A percentile compares a stretch with the other conserved stretches of the same genome.
phyloP scores from a whole-genome alignment of 495 filamentous ascomycete species.

The Penicillium cataractarum region DNA sequence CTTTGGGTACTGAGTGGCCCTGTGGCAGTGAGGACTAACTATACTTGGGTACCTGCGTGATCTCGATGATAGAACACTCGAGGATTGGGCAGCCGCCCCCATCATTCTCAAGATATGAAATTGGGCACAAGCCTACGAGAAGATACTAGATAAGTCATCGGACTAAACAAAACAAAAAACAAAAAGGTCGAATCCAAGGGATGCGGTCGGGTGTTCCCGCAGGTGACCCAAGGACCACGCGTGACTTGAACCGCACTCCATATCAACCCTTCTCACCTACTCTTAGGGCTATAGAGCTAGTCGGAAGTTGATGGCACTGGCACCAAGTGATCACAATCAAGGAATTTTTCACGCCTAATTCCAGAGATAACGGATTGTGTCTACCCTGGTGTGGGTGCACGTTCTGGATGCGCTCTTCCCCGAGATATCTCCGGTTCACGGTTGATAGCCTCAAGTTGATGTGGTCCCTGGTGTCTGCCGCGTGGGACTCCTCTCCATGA shows the following conservation, averaged over 20 bases:
- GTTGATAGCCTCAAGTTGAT: no score
- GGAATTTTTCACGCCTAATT: background rate
- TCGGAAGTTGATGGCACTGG: background rate
- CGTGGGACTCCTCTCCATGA: no score
- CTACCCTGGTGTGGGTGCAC: background rate
- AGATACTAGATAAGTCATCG: constrained; percentile 1
- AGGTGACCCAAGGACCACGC: constrained; percentile 19
- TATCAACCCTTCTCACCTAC: background rate
- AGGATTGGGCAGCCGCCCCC: background rate
- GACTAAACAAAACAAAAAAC: background rate
- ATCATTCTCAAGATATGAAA: background rate
- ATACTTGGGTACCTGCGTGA: constrained; percentile 3
- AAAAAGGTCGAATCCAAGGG: constrained; percentile 3
- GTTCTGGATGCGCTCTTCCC: no score
- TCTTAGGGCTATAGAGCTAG: background rate
- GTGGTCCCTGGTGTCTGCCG: no score
- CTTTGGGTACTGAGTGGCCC: background rate
- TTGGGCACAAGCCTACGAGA: constrained; percentile 13
- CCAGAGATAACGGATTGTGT: background rate
- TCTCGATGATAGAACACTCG: background rate
- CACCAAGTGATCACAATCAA: background rate
- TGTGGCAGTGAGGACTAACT: no score
- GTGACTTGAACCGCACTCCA: constrained; percentile 4
- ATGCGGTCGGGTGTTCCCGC: constrained; percentile 23
- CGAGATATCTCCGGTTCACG: background rate